A percentile compares a stretch with the other conserved stretches of the same genome.
phyloP scores from a whole-genome alignment of 345 rosid genomes.

The Pelargonium nanum region DNA sequence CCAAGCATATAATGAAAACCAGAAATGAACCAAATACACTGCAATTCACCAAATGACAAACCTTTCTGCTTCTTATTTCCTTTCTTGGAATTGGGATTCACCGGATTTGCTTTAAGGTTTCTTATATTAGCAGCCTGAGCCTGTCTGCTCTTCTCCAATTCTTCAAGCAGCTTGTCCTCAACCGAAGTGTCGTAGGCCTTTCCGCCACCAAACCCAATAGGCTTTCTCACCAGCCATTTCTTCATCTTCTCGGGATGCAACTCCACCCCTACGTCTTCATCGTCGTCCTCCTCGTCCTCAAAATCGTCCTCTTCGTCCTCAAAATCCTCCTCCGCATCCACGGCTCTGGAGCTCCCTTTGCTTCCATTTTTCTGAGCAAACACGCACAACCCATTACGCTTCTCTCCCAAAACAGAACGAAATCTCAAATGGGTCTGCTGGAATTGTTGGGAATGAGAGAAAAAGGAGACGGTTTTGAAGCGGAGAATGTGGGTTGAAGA shows the following conservation, averaged over 20 bases:
- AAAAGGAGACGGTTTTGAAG: slow-evolving; percentile 3
- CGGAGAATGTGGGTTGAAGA: slow-evolving; percentile 1
- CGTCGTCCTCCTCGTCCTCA: slow-evolving; percentile 18
- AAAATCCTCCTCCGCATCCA: slow-evolving; percentile 19
- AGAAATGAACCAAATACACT: neutral
- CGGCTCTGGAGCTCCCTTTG: slow-evolving; percentile 1
- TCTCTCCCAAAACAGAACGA: neutral
- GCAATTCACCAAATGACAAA: slow-evolving; percentile 7
- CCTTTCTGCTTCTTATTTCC: slow-evolving; percentile 23
- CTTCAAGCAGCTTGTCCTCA: slow-evolving; percentile 75
- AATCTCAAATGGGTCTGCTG: slow-evolving; percentile 11
- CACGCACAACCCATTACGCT: slow-evolving; percentile 11
- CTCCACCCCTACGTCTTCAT: slow-evolving; percentile 31
- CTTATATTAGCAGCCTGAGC: slow-evolving; percentile 64
- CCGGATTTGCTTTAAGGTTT: slow-evolving; percentile 45
- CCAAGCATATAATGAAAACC: neutral
- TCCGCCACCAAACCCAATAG: slow-evolving; percentile 68
- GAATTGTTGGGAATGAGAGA: slow-evolving; percentile 14
- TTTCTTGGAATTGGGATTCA: slow-evolving; percentile 22
- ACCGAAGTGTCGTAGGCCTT: slow-evolving; percentile 55
- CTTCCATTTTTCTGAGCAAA: slow-evolving; percentile 17
- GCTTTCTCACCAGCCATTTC: slow-evolving; percentile 61
- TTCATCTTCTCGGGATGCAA: slow-evolving; percentile 51
- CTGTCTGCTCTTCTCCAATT: slow-evolving; percentile 51
- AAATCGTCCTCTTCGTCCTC: slow-evolving; percentile 32